phyloP scores from a whole-genome alignment of 257 asterid genomes.

The Scutellaria galericulata region DNA sequence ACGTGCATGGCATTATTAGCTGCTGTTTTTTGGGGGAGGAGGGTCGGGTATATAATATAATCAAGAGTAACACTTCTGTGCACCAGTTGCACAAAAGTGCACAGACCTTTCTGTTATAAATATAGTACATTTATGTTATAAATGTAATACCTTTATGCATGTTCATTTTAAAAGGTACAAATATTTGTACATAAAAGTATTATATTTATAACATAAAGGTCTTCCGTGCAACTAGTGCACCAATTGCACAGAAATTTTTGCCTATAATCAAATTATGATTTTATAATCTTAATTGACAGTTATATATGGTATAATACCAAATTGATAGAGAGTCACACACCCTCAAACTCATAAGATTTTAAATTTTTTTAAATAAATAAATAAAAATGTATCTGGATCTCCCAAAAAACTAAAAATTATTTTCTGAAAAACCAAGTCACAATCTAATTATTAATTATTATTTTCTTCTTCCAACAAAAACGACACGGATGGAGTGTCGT shows the following conservation, averaged over 20 bases:
- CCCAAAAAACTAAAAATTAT: background rate
- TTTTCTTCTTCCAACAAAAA: background rate
- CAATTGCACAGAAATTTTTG: too few relatives aligned
- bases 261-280: too few relatives aligned
- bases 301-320: background rate
- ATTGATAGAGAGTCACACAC: conserved; percentile 1
- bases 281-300: background rate
- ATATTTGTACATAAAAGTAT: too few relatives aligned
- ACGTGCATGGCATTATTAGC: conserved; percentile 16
- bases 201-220: too few relatives aligned
- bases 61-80: too few relatives aligned
- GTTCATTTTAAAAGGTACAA: too few relatives aligned
- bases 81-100: too few relatives aligned
- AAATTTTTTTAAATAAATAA: background rate
- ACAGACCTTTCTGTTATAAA: too few relatives aligned
- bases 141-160: too few relatives aligned
- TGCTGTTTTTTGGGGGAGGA: background rate
- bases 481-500: conserved; percentile 29
- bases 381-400: background rate
- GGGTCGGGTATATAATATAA: background rate
- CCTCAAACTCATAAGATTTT: background rate
- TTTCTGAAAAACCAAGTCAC: background rate
- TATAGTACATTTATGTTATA: too few relatives aligned
- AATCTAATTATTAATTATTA: background rate
- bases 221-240: too few relatives aligned